Percentiles rank a stretch among this genome's conserved stretches.
Evolutionary conservation across 345 rosid genomes (phyloP).

Genomic region (Limnanthes douglasii): DNA sequence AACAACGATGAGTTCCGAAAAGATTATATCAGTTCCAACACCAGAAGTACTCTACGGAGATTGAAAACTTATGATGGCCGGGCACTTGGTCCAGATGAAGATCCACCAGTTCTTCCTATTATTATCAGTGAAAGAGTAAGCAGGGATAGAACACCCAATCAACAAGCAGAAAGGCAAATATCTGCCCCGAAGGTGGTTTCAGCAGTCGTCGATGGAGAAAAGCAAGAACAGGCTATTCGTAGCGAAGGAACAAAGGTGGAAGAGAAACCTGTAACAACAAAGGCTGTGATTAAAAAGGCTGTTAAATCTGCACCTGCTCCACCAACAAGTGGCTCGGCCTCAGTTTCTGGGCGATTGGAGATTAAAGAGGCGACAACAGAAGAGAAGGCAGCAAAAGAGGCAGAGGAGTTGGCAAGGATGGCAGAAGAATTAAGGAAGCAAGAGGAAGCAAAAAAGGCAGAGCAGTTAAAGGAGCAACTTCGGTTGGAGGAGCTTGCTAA

Average conservation of each 20-base stretch:
- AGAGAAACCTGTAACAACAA: conserved; percentile 24
- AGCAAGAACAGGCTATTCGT: conserved; percentile 14
- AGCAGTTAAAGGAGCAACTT: conserved; percentile 39
- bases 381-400: conserved; percentile 49
- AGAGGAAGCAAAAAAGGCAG: conserved; percentile 45
- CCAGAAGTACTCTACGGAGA: conserved; percentile 50
- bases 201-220: conserved; percentile 5
- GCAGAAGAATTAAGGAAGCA: conserved; percentile 59
- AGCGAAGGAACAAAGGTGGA: conserved; percentile 21
- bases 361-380: conserved; percentile 18
- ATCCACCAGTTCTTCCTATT: conserved; percentile 30
- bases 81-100: conserved; percentile 73
- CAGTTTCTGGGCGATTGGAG: conserved; percentile 26
- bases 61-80: conserved; percentile 73
- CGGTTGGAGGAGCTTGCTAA: conserved; percentile 63
- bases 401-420: conserved; percentile 54
- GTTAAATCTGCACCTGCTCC: conserved; percentile 19
- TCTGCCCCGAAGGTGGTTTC: conserved; percentile 9
- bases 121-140: conserved; percentile 14
- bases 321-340: conserved; percentile 10
- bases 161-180: conserved; percentile 14
- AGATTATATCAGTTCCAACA: conserved; percentile 44
- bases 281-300: conserved; percentile 22
- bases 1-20: conserved; percentile 44
- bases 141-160: conserved; percentile 19